These are phyloP conservation scores for Mucor velutinosus DNA, from an alignment of 371 early-diverging fungal species.

Conservation along the genomic window DNA sequence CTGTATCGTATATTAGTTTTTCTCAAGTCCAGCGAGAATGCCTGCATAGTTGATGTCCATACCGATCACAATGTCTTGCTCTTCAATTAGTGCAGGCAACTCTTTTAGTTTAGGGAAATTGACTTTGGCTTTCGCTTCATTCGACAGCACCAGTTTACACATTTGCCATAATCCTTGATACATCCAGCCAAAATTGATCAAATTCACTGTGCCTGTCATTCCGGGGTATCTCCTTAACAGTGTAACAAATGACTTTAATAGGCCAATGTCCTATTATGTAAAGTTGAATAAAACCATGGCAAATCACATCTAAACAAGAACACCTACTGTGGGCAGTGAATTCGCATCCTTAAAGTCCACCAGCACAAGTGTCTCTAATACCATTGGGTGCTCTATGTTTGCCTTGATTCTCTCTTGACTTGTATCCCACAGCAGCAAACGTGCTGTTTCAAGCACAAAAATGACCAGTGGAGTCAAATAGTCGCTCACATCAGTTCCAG, in stretches of 20 bases:
- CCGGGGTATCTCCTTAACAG: constrained; percentile 44
- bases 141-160: constrained; percentile 42
- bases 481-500: constrained; percentile 19
- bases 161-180: constrained; percentile 56
- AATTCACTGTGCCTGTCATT: constrained; percentile 37
- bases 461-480: constrained; percentile 36
- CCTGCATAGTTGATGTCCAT: neutral
- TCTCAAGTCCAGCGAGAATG: neutral
- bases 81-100: constrained; percentile 22
- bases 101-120: constrained; percentile 38
- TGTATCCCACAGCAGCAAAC: constrained; percentile 28
- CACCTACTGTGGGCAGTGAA: constrained; percentile 36
- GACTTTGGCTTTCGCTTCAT: constrained; percentile 47
- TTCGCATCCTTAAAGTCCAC: constrained; percentile 44
- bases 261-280: constrained; percentile 29
- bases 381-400: constrained; percentile 17
- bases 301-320: neutral
- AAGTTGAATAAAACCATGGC: neutral
- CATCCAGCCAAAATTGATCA: constrained; percentile 54
- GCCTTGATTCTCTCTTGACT: constrained; percentile 23
- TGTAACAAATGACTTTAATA: constrained; percentile 34
- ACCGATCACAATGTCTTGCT: constrained; percentile 35
- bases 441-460: constrained; percentile 43
- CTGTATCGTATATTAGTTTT: constrained; percentile 9
- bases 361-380: constrained; percentile 36